These are phyloP conservation scores for Hypoxylon crocopeplum DNA, from an alignment of 495 filamentous ascomycete species.

Conservation along the genomic window DNA sequence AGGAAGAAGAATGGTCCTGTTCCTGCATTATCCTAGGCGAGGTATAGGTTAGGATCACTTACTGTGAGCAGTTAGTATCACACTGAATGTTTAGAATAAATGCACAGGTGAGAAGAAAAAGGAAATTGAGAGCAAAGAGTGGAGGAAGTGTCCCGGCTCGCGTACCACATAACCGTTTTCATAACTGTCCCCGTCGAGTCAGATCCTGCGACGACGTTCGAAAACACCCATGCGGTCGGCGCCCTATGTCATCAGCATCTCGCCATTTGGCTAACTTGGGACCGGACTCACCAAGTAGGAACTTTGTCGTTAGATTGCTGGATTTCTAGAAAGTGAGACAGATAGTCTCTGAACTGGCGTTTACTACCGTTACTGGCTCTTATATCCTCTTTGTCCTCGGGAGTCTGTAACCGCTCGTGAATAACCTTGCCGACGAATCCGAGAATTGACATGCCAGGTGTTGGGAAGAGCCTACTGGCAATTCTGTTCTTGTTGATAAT, in stretches of 20 bases:
- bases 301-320: not conserved
- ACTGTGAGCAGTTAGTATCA: too few relatives aligned
- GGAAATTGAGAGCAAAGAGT: too few relatives aligned
- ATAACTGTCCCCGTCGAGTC: constrained; percentile 64
- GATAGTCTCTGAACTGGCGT: not conserved
- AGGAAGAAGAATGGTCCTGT: too few relatives aligned
- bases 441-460: not conserved
- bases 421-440: not conserved
- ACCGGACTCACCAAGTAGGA: not conserved
- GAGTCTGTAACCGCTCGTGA: not conserved
- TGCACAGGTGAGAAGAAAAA: not conserved
- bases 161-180: constrained; percentile 53
- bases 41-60: too few relatives aligned
- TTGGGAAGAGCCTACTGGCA: not conserved
- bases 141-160: not conserved
- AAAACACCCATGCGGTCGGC: constrained; percentile 45
- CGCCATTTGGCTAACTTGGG: not conserved
- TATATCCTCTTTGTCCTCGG: not conserved
- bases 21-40: too few relatives aligned
- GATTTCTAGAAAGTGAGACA: not conserved
- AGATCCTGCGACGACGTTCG: constrained; percentile 61
- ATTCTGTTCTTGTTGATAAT: not conserved
- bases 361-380: not conserved
- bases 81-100: not conserved
- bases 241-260: constrained; percentile 16